Evolutionary conservation across 306 rosid genomes (phyloP).

Genomic region (Pterocarpus santalinus): DNA sequence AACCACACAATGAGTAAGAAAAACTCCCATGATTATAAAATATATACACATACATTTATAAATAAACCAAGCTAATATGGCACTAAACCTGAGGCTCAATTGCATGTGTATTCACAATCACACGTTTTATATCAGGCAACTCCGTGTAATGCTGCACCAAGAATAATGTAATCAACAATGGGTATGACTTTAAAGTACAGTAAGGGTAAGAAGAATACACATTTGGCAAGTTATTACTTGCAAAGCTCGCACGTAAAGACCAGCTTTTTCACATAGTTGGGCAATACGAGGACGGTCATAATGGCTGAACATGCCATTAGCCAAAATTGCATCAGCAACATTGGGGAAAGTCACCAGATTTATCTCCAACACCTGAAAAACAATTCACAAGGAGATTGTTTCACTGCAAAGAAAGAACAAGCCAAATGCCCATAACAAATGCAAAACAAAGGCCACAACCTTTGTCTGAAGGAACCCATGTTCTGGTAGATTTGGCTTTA

Average conservation of each 20-base stretch:
- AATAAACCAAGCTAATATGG: constrained; percentile 40
- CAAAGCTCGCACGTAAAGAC: constrained; percentile 93
- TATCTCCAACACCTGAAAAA: constrained; percentile 88
- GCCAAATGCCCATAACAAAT: constrained; percentile 16
- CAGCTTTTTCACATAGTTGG: constrained; percentile 98
- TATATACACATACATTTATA: neutral
- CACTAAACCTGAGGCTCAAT: constrained; percentile 94
- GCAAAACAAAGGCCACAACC: constrained; percentile 56
- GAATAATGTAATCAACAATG: constrained; percentile 38
- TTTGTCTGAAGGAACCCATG: constrained; percentile 94
- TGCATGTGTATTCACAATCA: constrained; percentile 98
- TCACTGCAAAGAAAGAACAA: constrained; percentile 38
- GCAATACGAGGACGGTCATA: constrained; percentile 98
- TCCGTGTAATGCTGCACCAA: constrained; percentile 96
- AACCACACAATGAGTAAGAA: constrained; percentile 48
- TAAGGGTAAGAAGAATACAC: constrained; percentile 23
- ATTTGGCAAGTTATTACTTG: constrained; percentile 69
- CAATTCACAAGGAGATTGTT: constrained; percentile 41
- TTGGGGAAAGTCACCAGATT: constrained; percentile 98
- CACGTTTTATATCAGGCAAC: constrained; percentile 95
- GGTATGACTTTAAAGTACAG: constrained; percentile 23
- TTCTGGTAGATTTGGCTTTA: constrained; percentile 97
- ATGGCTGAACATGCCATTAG: constrained; percentile 99
- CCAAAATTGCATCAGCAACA: constrained; percentile 98
- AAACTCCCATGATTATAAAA: neutral